A percentile compares a stretch with the other conserved stretches of the same genome.
These are phyloP conservation scores for Aspergillus panamensis DNA, from an alignment of 495 filamentous ascomycete genomes.

Conservation along the genomic window DNA sequence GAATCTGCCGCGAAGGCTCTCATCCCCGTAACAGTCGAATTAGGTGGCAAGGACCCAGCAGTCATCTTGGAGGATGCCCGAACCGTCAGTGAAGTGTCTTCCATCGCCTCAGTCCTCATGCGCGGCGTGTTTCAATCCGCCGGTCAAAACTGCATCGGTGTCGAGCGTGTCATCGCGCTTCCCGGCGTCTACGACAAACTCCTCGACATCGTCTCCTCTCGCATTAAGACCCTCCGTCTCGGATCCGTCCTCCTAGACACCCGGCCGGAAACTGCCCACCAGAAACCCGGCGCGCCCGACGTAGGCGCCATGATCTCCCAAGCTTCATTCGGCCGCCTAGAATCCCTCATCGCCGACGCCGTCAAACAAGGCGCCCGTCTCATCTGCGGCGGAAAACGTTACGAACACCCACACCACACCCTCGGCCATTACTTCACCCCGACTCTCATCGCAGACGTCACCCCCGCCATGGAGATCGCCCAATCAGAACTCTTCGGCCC, in stretches of 20 bases:
- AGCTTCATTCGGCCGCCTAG: conserved; percentile 63
- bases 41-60: conserved; percentile 95
- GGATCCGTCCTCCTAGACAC: conserved; percentile 60
- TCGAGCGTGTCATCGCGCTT: conserved; percentile 85
- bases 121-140: conserved; percentile 92
- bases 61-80: conserved; percentile 77
- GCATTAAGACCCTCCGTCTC: conserved; percentile 67
- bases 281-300: conserved; percentile 50
- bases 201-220: conserved; percentile 63
- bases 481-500: conserved; percentile 91
- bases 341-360: conserved; percentile 70
- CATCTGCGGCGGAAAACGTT: conserved; percentile 74
- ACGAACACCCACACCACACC: conserved; percentile 63
- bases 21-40: conserved; percentile 80
- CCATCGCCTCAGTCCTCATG: conserved; percentile 76
- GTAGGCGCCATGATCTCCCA: conserved; percentile 88
- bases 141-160: conserved; percentile 98
- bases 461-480: conserved; percentile 73
- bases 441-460: conserved; percentile 85
- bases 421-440: conserved; percentile 88
- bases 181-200: conserved; percentile 70
- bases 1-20: conserved; percentile 78
- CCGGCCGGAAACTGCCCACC: conserved; percentile 24
- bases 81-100: conserved; percentile 55
- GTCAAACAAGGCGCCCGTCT: conserved; percentile 72